phyloP scores from a whole-genome alignment of 2,329 filamentous ascomycete genomes.

The Hypoxylon sp. region DNA sequence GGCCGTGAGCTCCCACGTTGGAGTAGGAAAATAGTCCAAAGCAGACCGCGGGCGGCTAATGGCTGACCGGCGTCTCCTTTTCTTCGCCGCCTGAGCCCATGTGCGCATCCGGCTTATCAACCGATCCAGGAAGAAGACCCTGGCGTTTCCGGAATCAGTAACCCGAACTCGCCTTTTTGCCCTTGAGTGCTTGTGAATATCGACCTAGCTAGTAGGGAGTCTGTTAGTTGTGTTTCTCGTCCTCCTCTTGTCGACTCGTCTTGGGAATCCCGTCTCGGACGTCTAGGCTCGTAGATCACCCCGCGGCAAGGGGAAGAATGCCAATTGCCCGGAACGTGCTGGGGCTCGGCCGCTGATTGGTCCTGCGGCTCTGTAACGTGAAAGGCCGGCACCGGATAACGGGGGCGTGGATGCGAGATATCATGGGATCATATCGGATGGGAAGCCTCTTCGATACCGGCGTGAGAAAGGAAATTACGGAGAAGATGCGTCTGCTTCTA shows the following conservation, averaged over 20 bases:
- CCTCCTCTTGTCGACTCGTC: neutral
- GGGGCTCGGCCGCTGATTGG: constrained; percentile 16
- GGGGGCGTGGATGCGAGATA: neutral
- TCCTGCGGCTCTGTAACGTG: neutral
- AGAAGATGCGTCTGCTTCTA: neutral
- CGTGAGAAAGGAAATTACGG: neutral
- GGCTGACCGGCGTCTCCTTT: neutral
- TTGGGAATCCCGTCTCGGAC: neutral
- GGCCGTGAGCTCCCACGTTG: too few relatives aligned
- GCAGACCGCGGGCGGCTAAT: too few relatives aligned
- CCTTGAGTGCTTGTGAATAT: constrained; percentile 13
- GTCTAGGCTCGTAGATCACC: constrained; percentile 18
- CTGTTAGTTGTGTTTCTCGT: neutral
- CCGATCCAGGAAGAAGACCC: neutral
- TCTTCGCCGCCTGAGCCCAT: neutral
- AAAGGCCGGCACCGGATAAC: constrained; percentile 14
- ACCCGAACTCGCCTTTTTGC: neutral
- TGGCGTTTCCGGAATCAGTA: neutral
- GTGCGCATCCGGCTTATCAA: constrained; percentile 3
- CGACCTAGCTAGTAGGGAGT: neutral
- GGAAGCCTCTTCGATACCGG: neutral
- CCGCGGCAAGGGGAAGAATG: neutral
- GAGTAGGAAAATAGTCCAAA: too few relatives aligned
- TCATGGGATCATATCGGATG: neutral
- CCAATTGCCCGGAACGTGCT: constrained; percentile 27